Conservation (phyloP, 2,329 filamentous ascomycete genomes). For the Cryoendolithus antarcticus region DNA sequence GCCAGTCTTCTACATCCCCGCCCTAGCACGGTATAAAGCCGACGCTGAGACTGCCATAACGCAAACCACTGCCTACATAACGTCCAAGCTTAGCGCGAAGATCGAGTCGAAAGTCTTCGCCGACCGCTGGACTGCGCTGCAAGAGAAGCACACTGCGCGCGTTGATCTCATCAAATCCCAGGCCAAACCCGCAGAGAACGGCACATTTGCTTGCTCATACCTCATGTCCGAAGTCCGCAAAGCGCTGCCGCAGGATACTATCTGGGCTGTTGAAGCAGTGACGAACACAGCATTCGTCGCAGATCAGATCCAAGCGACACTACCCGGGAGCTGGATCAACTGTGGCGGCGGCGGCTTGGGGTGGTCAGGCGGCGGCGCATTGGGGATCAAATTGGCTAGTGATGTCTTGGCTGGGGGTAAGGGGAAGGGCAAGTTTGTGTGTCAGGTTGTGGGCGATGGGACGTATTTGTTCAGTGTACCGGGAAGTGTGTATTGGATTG, state of each 20-base stretch:
- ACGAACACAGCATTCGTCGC: constrained; percentile 56
- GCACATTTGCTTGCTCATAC: constrained; percentile 49
- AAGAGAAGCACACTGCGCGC: constrained; percentile 45
- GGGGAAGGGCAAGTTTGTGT: constrained; percentile 46
- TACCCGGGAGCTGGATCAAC: constrained; percentile 66
- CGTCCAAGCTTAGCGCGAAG: constrained; percentile 31
- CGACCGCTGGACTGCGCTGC: constrained; percentile 42
- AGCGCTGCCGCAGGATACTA: constrained; percentile 49
- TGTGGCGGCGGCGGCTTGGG: constrained; percentile 70
- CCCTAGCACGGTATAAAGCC: constrained; percentile 38
- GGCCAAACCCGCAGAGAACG: constrained; percentile 48
- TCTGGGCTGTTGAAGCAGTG: constrained; percentile 68
- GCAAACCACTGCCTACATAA: constrained; percentile 38
- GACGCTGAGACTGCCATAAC: constrained; percentile 46
- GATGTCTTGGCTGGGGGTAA: constrained; percentile 38
- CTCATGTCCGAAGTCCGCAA: constrained; percentile 44
- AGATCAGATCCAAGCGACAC: constrained; percentile 56
- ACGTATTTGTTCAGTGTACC: constrained; percentile 56
- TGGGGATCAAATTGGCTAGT: constrained; percentile 64
- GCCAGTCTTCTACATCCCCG: constrained; percentile 46
- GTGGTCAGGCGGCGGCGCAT: constrained; percentile 63
- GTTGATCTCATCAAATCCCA: constrained; percentile 47
- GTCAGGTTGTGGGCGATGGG: constrained; percentile 55
- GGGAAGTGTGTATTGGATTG: constrained; percentile 57
- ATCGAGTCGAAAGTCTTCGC: constrained; percentile 18